A percentile compares a stretch with the other conserved stretches of the same genome.
phyloP scores from a whole-genome alignment of 768 basidiomycete genomes.

The Jaapia argillacea region DNA sequence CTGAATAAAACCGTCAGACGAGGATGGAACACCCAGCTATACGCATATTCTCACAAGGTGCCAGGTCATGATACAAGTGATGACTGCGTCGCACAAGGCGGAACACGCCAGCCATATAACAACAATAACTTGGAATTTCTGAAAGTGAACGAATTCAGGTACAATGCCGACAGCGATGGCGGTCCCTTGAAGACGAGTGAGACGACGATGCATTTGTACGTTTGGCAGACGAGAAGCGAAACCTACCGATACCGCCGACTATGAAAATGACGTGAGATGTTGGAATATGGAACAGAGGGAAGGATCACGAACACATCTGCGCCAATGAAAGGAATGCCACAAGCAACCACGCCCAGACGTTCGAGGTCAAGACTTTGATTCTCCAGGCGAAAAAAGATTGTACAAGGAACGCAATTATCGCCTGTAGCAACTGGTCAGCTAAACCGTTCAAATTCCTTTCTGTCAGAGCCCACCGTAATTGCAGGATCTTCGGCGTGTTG shows the following conservation, averaged over 20 bases:
- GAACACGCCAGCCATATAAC: slow-evolving; percentile 16
- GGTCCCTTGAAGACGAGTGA: slow-evolving; percentile 6
- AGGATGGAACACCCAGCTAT: not conserved
- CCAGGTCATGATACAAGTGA: slow-evolving; percentile 12
- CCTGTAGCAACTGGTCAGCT: slow-evolving; percentile 5
- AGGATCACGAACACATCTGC: slow-evolving; percentile 9
- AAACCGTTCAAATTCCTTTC: not conserved
- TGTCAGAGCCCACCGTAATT: slow-evolving; percentile 9
- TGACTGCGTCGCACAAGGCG: slow-evolving; percentile 16
- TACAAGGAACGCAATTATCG: slow-evolving; percentile 14
- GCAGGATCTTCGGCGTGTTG: slow-evolving; percentile 11
- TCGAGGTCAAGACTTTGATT: slow-evolving; percentile 11
- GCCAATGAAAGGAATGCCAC: slow-evolving; percentile 8
- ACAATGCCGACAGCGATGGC: slow-evolving; percentile 11
- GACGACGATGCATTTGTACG: not conserved
- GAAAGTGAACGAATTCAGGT: slow-evolving; percentile 14
- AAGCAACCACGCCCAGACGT: slow-evolving; percentile 5
- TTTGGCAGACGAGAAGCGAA: too few relatives aligned
- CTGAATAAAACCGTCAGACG: slow-evolving; percentile 1
- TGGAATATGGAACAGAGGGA: not conserved
- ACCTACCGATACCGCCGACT: too few relatives aligned
- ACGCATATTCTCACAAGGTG: slow-evolving; percentile 9
- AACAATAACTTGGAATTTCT: slow-evolving; percentile 12
- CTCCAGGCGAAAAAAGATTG: slow-evolving; percentile 20
- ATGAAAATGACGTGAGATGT: too few relatives aligned